Evolutionary conservation across 116 monocot species (phyloP).

Genomic region (Papilionanthe hybrid): DNA sequence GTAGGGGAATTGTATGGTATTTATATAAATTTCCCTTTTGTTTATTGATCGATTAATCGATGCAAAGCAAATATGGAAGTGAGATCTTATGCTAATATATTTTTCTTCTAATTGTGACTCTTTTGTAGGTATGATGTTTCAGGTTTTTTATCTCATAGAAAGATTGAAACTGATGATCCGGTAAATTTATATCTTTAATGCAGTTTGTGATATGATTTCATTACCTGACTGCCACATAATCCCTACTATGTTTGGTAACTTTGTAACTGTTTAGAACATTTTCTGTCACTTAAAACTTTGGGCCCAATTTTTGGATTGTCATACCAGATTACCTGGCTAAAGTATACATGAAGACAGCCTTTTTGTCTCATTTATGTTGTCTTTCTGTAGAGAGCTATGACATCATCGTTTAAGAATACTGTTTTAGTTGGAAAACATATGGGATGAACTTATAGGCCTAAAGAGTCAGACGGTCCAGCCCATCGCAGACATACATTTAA

Average conservation of each 20-base stretch:
- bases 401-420: neutral
- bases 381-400: neutral
- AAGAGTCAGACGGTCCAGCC: neutral
- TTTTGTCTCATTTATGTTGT: neutral
- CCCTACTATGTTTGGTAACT: neutral
- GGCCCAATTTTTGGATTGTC: neutral
- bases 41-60: neutral
- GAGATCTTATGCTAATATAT: neutral
- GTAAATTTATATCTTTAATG: slow-evolving; percentile 30
- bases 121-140: slow-evolving; percentile 88
- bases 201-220: neutral
- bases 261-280: neutral
- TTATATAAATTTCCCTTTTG: neutral
- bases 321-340: neutral
- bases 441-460: neutral
- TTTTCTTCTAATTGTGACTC: neutral
- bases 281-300: neutral
- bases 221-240: neutral
- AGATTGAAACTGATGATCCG: slow-evolving; percentile 74
- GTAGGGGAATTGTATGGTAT: too few species aligned
- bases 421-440: neutral
- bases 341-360: neutral
- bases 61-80: neutral
- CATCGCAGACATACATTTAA: neutral
- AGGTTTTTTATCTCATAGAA: slow-evolving; percentile 73